Evolutionary conservation across 345 rosid species (phyloP).

Genomic region (Gossypium mustelinum): DNA sequence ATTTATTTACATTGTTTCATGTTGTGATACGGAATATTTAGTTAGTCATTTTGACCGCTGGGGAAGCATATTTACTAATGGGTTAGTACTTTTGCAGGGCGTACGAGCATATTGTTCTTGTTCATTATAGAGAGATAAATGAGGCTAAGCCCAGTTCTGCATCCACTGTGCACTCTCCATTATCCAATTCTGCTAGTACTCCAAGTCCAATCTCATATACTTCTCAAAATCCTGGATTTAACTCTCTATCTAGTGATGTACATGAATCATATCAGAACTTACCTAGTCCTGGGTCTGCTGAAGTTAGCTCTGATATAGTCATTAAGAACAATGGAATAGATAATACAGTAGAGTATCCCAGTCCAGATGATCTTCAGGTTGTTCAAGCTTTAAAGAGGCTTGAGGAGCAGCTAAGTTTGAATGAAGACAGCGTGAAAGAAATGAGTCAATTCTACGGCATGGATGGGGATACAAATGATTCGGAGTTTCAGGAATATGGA

Average conservation of each 20-base stretch:
- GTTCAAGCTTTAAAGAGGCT: constrained; percentile 58
- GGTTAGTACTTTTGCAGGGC: constrained; percentile 50
- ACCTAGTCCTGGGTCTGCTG: constrained; percentile 53
- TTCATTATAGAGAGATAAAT: constrained; percentile 79
- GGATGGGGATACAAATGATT: constrained; percentile 32
- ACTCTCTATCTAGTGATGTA: constrained; percentile 35
- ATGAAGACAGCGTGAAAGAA: constrained; percentile 48
- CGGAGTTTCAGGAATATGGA: constrained; percentile 28
- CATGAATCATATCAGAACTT: constrained; percentile 40
- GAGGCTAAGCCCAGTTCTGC: constrained; percentile 52
- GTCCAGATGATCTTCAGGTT: constrained; percentile 31
- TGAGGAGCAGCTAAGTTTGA: constrained; percentile 79
- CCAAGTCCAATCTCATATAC: constrained; percentile 38
- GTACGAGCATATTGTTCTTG: constrained; percentile 81
- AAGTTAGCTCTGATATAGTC: constrained; percentile 52
- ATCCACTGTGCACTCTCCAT: constrained; percentile 43
- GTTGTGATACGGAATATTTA: background rate
- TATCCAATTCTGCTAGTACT: constrained; percentile 35
- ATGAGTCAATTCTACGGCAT: constrained; percentile 31
- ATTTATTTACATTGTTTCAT: background rate
- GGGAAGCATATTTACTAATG: constrained; percentile 6
- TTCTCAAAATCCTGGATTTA: constrained; percentile 45
- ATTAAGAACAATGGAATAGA: constrained; percentile 30
- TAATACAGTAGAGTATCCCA: constrained; percentile 29
- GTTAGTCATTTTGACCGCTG: background rate